These are phyloP conservation scores for Fusarium sarcochroum DNA, from an alignment of 2,329 filamentous ascomycete genomes.

Conservation along the genomic window DNA sequence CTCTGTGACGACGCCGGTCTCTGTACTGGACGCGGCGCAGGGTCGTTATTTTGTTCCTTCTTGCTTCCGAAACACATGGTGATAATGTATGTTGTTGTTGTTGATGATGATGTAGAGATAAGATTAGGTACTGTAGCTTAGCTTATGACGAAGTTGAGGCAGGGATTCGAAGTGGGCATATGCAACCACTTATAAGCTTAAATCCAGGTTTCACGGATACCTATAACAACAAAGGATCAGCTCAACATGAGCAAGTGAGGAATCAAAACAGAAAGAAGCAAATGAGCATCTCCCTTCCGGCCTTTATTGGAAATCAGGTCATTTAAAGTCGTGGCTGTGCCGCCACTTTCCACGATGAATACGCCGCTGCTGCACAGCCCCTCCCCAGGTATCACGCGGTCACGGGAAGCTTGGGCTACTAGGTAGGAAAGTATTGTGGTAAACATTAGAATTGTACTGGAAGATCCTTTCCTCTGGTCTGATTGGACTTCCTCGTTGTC, in stretches of 20 bases:
- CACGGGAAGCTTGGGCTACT: not conserved
- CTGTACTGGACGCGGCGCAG: slow-evolving; percentile 57
- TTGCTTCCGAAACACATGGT: slow-evolving; percentile 67
- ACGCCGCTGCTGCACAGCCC: slow-evolving; percentile 39
- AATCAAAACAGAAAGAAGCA: not conserved
- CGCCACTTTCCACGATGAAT: slow-evolving; percentile 19
- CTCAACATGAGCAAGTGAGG: not conserved
- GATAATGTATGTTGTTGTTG: not conserved
- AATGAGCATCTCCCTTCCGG: not conserved
- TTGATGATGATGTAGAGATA: not conserved
- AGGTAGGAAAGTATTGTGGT: too few relatives aligned
- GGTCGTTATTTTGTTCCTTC: slow-evolving; percentile 56
- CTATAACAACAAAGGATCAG: slow-evolving; percentile 7
- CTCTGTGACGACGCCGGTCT: slow-evolving; percentile 47
- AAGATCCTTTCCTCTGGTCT: not conserved
- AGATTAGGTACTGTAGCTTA: slow-evolving; percentile 4
- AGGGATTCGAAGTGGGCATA: slow-evolving; percentile 29
- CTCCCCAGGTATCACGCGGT: slow-evolving; percentile 4
- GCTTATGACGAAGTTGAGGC: slow-evolving; percentile 27
- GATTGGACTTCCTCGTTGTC: not conserved
- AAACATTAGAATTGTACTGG: too few relatives aligned
- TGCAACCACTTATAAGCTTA: slow-evolving; percentile 39
- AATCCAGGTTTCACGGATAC: slow-evolving; percentile 5
- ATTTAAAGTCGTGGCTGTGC: slow-evolving; percentile 36
- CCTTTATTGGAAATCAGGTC: slow-evolving; percentile 16